phyloP scores from a whole-genome alignment of 345 rosid genomes.

The Populus alba region DNA sequence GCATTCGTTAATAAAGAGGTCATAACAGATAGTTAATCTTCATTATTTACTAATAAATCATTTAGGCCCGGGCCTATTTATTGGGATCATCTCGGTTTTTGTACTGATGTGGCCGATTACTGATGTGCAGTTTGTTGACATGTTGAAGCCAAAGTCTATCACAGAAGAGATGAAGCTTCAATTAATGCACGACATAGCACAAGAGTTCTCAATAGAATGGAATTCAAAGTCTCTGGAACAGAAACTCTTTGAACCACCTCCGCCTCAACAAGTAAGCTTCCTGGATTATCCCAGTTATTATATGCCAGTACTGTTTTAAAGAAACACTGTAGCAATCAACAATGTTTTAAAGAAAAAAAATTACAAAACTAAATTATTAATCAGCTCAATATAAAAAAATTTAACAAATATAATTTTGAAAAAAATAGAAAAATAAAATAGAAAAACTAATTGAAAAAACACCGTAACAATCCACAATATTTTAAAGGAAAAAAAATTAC shows the following conservation, averaged over 20 bases:
- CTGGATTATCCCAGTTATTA: background rate
- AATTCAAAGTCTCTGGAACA: conserved; percentile 59
- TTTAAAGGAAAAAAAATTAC: too few relatives aligned
- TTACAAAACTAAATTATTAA: too few relatives aligned
- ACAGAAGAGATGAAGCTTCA: conserved; percentile 67
- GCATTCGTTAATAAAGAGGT: conserved; percentile 60
- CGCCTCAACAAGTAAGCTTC: conserved; percentile 36
- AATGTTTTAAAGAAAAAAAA: too few relatives aligned
- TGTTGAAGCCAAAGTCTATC: conserved; percentile 39
- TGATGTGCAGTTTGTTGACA: conserved; percentile 48
- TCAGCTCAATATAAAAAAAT: too few relatives aligned
- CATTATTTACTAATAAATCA: background rate
- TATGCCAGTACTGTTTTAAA: background rate
- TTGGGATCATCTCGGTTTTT: background rate
- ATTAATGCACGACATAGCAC: conserved; percentile 52
- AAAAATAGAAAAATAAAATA: too few relatives aligned
- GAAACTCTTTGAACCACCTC: conserved; percentile 44
- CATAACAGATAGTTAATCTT: background rate
- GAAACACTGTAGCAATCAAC: too few relatives aligned
- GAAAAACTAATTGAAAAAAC: too few relatives aligned
- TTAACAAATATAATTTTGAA: too few relatives aligned
- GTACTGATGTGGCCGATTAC: background rate
- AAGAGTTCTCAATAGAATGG: conserved; percentile 63
- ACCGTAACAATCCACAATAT: too few relatives aligned
- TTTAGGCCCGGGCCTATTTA: background rate